Percentiles rank a stretch among this genome's conserved stretches.
phyloP scores from a whole-genome alignment of 2,329 filamentous ascomycete genomes.

The Apiospora marii region DNA sequence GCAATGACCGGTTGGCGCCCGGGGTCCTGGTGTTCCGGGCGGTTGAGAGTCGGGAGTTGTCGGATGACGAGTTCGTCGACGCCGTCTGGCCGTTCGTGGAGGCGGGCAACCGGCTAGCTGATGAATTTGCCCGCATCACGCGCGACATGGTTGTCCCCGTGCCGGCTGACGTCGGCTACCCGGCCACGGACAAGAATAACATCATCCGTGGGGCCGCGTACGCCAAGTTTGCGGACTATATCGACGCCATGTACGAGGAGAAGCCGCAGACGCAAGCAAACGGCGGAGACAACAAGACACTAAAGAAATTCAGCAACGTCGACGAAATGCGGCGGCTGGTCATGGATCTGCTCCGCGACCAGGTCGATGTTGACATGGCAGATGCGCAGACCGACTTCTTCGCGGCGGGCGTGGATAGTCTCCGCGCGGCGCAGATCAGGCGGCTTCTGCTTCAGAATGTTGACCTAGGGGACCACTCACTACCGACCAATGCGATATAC shows the following conservation, averaged over 20 bases:
- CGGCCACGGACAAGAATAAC: conserved; percentile 49
- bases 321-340: conserved; percentile 36
- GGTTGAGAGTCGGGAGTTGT: conserved; percentile 21
- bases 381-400: conserved; percentile 50
- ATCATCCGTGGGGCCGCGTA: conserved; percentile 53
- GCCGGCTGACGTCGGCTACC: conserved; percentile 31
- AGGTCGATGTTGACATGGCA: conserved; percentile 44
- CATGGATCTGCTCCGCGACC: conserved; percentile 38
- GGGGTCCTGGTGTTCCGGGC: conserved; percentile 44
- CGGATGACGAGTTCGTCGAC: conserved; percentile 44
- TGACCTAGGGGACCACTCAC: conserved; percentile 40
- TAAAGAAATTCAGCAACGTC: neutral
- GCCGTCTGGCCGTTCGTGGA: conserved; percentile 48
- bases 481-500: neutral
- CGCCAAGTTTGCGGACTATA: conserved; percentile 41
- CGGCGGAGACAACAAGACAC: too few relatives aligned
- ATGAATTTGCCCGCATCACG: conserved; percentile 52
- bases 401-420: conserved; percentile 52
- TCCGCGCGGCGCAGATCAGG: conserved; percentile 54
- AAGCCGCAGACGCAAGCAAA: neutral
- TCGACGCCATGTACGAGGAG: conserved; percentile 38
- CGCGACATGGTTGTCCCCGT: conserved; percentile 49
- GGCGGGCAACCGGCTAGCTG: conserved; percentile 48
- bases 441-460: conserved; percentile 49
- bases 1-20: conserved; percentile 41